Evolutionary conservation across 495 filamentous ascomycete species (phyloP).

Genomic region (Lasiosphaeria ovina): DNA sequence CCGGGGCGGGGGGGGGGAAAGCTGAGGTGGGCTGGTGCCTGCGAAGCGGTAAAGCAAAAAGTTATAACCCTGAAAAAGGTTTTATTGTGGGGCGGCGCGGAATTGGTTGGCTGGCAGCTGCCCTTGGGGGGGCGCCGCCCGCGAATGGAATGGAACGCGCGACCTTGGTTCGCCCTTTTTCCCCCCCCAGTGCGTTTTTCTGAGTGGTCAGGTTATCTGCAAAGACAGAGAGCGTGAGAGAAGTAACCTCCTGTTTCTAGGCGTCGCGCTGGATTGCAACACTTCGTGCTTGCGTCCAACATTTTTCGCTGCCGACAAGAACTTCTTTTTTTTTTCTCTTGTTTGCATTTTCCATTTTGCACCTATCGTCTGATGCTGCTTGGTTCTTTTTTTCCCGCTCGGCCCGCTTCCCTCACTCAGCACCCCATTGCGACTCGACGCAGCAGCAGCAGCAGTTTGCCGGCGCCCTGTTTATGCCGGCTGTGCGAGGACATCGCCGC

Average conservation of each 20-base stretch:
- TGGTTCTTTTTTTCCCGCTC: not conserved
- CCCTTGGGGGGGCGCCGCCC: constrained; percentile 6
- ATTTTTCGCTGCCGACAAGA: not conserved
- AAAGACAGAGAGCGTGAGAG: not conserved
- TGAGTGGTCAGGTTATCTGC: not conserved
- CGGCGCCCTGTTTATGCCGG: too few relatives aligned
- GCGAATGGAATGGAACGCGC: constrained; percentile 20
- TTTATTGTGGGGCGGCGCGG: constrained; percentile 6
- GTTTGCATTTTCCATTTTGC: too few relatives aligned
- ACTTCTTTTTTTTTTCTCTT: not conserved
- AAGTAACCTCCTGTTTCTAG: not conserved
- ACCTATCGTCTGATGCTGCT: not conserved
- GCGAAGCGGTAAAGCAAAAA: constrained; percentile 3
- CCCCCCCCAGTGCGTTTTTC: constrained; percentile 7
- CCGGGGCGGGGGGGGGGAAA: too few relatives aligned
- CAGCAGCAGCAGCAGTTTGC: too few relatives aligned
- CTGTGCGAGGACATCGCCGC: too few relatives aligned
- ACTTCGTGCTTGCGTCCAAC: not conserved
- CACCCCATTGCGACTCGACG: too few relatives aligned
- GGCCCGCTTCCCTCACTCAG: not conserved
- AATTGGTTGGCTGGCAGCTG: constrained; percentile 11
- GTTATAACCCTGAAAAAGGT: constrained; percentile 14
- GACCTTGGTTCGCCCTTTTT: constrained; percentile 9
- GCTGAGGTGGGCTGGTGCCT: constrained; percentile 28
- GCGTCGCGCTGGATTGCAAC: not conserved